Conservation (phyloP, 2,329 filamentous ascomycete species). For the Lasiodiplodia hormozganensis region DNA sequence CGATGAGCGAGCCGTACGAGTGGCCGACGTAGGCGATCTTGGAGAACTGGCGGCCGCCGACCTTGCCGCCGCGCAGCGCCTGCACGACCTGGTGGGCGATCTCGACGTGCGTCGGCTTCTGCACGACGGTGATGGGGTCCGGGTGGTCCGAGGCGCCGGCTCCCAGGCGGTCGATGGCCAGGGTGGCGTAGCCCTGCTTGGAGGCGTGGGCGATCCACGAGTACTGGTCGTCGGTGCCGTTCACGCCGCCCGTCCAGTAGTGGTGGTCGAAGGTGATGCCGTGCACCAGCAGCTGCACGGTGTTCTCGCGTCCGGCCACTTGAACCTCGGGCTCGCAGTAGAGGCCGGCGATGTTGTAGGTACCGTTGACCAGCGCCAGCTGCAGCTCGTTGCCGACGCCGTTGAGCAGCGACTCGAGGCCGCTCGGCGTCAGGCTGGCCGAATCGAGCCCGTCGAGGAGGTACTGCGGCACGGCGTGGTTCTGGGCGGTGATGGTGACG, state of each 20-base stretch:
- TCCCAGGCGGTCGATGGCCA: slow-evolving; percentile 53
- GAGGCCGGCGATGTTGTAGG: slow-evolving; percentile 14
- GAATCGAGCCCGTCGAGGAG: neutral
- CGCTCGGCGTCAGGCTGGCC: neutral
- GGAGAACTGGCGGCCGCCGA: slow-evolving; percentile 40
- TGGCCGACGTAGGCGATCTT: slow-evolving; percentile 51
- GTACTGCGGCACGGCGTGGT: neutral
- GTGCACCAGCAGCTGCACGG: slow-evolving; percentile 49
- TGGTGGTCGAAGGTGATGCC: slow-evolving; percentile 49
- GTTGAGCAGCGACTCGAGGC: slow-evolving; percentile 6
- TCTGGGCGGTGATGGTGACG: slow-evolving; percentile 16
- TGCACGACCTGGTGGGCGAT: slow-evolving; percentile 45
- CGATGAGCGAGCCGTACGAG: slow-evolving; percentile 47
- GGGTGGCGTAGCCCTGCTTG: slow-evolving; percentile 46
- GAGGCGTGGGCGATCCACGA: slow-evolving; percentile 52
- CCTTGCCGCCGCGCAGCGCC: slow-evolving; percentile 39
- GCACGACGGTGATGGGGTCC: slow-evolving; percentile 48
- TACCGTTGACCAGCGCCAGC: slow-evolving; percentile 16
- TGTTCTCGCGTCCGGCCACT: neutral
- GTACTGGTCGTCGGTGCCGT: slow-evolving; percentile 34
- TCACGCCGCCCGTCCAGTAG: slow-evolving; percentile 48
- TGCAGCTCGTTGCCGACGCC: slow-evolving; percentile 17
- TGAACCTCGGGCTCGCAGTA: slow-evolving; percentile 23
- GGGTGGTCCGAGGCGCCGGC: slow-evolving; percentile 47
- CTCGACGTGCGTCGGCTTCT: slow-evolving; percentile 47